phyloP scores from a whole-genome alignment of 192 early-diverging fungal species.

The Coemansia sp. region DNA sequence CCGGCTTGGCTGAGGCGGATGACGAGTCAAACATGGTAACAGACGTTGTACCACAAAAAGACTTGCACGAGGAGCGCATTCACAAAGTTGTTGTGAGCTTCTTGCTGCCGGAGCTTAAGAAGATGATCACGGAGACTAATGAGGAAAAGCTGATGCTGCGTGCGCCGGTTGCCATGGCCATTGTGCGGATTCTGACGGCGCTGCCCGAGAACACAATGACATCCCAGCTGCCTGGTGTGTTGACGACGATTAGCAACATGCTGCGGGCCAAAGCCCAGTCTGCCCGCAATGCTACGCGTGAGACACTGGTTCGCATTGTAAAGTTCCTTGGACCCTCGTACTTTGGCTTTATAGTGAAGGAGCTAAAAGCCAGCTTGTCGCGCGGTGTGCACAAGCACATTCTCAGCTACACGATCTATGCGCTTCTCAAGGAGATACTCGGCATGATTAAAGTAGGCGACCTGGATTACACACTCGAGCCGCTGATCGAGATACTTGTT shows the following conservation, averaged over 20 bases:
- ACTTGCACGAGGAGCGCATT: slow-evolving; percentile 53
- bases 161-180: slow-evolving; percentile 83
- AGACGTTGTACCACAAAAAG: slow-evolving; percentile 12
- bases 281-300: slow-evolving; percentile 80
- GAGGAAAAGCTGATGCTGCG: slow-evolving; percentile 77
- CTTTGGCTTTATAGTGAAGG: slow-evolving; percentile 86
- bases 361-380: slow-evolving; percentile 72
- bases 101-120: slow-evolving; percentile 82
- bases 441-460: slow-evolving; percentile 62
- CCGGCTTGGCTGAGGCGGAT: slow-evolving; percentile 41
- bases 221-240: slow-evolving; percentile 80
- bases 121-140: slow-evolving; percentile 67
- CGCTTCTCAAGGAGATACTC: slow-evolving; percentile 71
- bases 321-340: slow-evolving; percentile 79
- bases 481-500: slow-evolving; percentile 70
- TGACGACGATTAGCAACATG: slow-evolving; percentile 86
- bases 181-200: slow-evolving; percentile 77
- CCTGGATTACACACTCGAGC: slow-evolving; percentile 76
- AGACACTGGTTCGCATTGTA: slow-evolving; percentile 84
- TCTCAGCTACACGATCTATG: slow-evolving; percentile 89
- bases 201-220: slow-evolving; percentile 75
- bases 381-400: slow-evolving; percentile 92
- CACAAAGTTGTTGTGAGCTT: slow-evolving; percentile 73
- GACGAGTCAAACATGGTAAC: slow-evolving; percentile 27
- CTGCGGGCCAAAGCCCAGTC: slow-evolving; percentile 77